phyloP scores from a whole-genome alignment of 345 rosid species.

The Acer yangbiense region DNA sequence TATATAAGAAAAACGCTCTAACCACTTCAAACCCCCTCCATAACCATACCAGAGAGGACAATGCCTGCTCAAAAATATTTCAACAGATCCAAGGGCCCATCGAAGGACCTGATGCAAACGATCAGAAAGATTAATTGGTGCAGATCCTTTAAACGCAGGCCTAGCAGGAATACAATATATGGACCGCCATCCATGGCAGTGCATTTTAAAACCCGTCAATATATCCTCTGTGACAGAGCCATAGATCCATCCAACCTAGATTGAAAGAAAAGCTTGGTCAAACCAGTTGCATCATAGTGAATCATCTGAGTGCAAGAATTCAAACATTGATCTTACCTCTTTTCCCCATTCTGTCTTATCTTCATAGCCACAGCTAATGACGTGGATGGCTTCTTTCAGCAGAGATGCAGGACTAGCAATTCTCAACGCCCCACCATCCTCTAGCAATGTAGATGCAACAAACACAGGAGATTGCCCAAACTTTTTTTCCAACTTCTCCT shows the following conservation, averaged over 20 bases:
- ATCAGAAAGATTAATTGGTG: constrained; percentile 64
- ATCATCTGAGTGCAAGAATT: not conserved
- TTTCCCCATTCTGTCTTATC: constrained; percentile 82
- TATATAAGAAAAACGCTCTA: constrained; percentile 70
- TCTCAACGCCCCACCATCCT: constrained; percentile 55
- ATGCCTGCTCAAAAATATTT: constrained; percentile 70
- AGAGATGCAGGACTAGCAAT: constrained; percentile 57
- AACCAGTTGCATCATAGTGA: not conserved
- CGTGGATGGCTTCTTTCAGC: constrained; percentile 78
- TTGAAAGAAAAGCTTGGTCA: not conserved
- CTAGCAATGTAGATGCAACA: constrained; percentile 53
- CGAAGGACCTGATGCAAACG: constrained; percentile 65
- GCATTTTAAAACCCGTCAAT: constrained; percentile 78
- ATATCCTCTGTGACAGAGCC: constrained; percentile 70
- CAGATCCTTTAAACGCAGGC: constrained; percentile 67
- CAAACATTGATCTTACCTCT: constrained; percentile 46
- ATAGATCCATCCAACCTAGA: constrained; percentile 69
- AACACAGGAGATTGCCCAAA: constrained; percentile 74
- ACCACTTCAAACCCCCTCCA: constrained; percentile 65
- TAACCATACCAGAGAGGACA: constrained; percentile 83
- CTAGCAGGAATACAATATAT: constrained; percentile 61
- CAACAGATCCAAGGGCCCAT: constrained; percentile 69
- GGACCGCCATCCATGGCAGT: constrained; percentile 81
- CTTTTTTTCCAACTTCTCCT: constrained; percentile 60
- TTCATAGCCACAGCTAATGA: constrained; percentile 71